Evolutionary conservation across 768 basidiomycete species (phyloP), one percentile per base, ranked within the genome.

Genomic region (Gloeopeniophorella convolvens): DNA sequence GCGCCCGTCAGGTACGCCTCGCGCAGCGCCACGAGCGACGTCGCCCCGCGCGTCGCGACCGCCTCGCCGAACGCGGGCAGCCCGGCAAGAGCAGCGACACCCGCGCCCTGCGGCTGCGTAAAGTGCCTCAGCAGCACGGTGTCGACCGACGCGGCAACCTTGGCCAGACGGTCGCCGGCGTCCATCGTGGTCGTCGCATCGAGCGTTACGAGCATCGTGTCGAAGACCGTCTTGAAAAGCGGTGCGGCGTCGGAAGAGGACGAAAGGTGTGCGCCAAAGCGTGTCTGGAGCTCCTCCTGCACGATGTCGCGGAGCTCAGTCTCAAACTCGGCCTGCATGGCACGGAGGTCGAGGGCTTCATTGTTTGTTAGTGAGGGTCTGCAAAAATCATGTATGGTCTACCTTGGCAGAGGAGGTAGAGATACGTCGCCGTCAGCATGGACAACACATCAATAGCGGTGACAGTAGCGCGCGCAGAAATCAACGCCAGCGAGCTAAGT

Each of bases 381-480:
- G 3, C 15, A 32, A 1, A 43, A n/a, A n/a, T 18, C 11, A 27
- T 20, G 15, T 35, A 16, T 24, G 3, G 15, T n/a, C 10, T 32
- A 54, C 52, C 52, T 74, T 92, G 89, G 64, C 86, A 85, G 33
- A 85, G 73, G 41, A 82, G 68, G 64, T 88, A 89, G 40, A 93
- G 71, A 60, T 89, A 89, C 10, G 83, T 81, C 1, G 89, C 74
- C 3, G 78, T 79, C 52, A 91, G 67, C 57, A 89, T 73, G 1
- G 86, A 79, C 37, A 90, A 72, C 1, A 90, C 82, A 53, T 92
- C 87, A 15, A 89, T 72, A 7, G 90, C 80, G 59, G 77, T 79
- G 59, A 89, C 70, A 1, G 90, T 90, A 31, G 83, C 82, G 30
- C 90, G 82, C 20, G 81, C 87, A 16, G 89, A 90, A 45, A 92